These are phyloP conservation scores for Schizothecium vesticola DNA, from an alignment of 495 filamentous ascomycete species.

Conservation along the genomic window DNA sequence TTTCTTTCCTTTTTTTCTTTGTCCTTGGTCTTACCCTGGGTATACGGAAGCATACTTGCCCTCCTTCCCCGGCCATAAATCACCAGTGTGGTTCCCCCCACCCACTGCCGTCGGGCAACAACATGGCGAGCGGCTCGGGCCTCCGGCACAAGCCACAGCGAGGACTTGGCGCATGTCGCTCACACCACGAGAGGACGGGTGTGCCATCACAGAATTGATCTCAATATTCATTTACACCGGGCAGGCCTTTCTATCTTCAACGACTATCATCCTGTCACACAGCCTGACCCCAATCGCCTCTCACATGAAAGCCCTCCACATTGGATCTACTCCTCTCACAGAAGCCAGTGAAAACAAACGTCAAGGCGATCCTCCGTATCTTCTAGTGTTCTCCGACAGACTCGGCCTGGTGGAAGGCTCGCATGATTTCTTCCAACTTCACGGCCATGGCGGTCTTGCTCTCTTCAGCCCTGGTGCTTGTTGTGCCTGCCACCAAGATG, in stretches of 20 bases:
- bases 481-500: not conserved
- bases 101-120: too few relatives aligned
- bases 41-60: too few relatives aligned
- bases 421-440: conserved; percentile 12
- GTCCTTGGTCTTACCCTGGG: too few relatives aligned
- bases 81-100: not conserved
- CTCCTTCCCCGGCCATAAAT: not conserved
- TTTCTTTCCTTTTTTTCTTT: too few relatives aligned
- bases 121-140: too few relatives aligned
- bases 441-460: not conserved
- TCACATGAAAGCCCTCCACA: not conserved
- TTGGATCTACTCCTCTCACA: not conserved
- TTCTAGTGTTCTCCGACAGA: not conserved
- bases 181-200: not conserved
- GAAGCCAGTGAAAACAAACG: not conserved
- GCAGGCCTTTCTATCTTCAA: too few relatives aligned
- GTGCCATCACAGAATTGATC: too few relatives aligned
- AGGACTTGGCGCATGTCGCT: not conserved
- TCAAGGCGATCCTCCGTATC: not conserved
- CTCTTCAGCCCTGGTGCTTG: not conserved
- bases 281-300: not conserved
- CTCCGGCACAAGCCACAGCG: not conserved
- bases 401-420: not conserved
- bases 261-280: not conserved
- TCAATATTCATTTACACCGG: too few relatives aligned